Evolutionary conservation across 2,329 filamentous ascomycete genomes (phyloP), one percentile per base, ranked within the genome.

Genomic region (Paecilomyces dactylethromorphus): DNA sequence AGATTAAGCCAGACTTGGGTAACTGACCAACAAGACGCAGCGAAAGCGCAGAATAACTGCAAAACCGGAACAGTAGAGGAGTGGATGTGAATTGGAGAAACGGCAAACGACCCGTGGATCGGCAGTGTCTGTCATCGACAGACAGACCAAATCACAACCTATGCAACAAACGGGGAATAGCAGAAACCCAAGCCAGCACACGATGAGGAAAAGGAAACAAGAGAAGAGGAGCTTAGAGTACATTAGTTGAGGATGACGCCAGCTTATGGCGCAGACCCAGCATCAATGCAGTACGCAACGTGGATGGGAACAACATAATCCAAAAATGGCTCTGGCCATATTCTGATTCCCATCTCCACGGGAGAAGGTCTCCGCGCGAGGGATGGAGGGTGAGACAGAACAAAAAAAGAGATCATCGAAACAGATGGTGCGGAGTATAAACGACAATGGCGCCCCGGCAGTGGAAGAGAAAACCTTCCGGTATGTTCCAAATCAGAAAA

Each of bases 401-500:
- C 51, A 29, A 24, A 52, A 56, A 58, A 33, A 45, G 51, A 50
- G 32, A 56, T 8, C 39, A 45, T 45, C 50, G 8, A 52, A 52
- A 56, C 33, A 56, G 39, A 45, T 21, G 39, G 59, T 54, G 59
- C 56, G 55, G 55, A 55, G 55, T 58, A 60, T 56, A 52, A 45
- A 50, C 53, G 35, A 33, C 52, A 59, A 39, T 49, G 39, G 49
- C 53, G 50, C 18, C 57, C 22, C 18, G 18, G 39, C 31, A 22
- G 26, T n/a, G 31, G 58, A 62, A 55, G 60, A 59, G 45, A 60
- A 58, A 53, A 59, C 54, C 62, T 60, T 62, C 62, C 64, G 56
- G 62, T 67, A 65, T 66, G 62, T 67, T 65, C 65, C 63, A 62
- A 35, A 54, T 62, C 52, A 58, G 60, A 56, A 56, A 58, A 35